phyloP scores from a whole-genome alignment of 192 early-diverging fungal genomes.

The Gigaspora rosea region DNA sequence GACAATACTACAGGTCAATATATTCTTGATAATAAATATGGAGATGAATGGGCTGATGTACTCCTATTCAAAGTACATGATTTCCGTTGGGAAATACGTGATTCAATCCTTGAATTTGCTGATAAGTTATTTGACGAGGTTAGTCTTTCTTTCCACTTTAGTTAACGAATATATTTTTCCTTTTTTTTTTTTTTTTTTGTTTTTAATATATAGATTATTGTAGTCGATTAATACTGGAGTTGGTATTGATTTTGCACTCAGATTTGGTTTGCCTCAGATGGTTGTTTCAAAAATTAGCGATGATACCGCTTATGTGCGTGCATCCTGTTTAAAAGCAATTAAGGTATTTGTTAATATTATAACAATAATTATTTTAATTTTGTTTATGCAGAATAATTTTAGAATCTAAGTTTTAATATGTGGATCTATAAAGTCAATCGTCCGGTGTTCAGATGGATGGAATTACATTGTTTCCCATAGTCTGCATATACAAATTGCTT shows the following conservation, averaged over 20 bases:
- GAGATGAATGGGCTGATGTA: conserved; percentile 37
- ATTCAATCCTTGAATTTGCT: conserved; percentile 52
- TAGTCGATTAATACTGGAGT: conserved; percentile 11
- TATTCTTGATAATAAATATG: conserved; percentile 34
- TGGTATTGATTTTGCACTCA: conserved; percentile 47
- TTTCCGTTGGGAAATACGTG: conserved; percentile 55
- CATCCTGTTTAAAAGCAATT: conserved; percentile 47
- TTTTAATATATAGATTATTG: neutral
- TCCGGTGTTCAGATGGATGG: conserved; percentile 52
- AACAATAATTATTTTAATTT: neutral
- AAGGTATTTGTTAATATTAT: conserved; percentile 33
- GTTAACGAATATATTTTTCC: neutral
- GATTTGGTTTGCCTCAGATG: conserved; percentile 40
- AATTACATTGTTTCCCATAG: conserved; percentile 44
- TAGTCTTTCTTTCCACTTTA: conserved; percentile 1
- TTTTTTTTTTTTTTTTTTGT: neutral
- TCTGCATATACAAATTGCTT: conserved; percentile 38
- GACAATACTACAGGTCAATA: conserved; percentile 10
- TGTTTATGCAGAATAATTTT: neutral
- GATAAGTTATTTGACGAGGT: conserved; percentile 46
- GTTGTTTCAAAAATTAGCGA: conserved; percentile 49
- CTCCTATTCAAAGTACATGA: conserved; percentile 47
- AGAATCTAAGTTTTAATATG: neutral
- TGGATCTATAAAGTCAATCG: conserved; percentile 34
- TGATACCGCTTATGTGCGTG: conserved; percentile 55